Evolutionary conservation across 768 basidiomycete species (phyloP).

Genomic region (Hortiboletus flavorubellus): DNA sequence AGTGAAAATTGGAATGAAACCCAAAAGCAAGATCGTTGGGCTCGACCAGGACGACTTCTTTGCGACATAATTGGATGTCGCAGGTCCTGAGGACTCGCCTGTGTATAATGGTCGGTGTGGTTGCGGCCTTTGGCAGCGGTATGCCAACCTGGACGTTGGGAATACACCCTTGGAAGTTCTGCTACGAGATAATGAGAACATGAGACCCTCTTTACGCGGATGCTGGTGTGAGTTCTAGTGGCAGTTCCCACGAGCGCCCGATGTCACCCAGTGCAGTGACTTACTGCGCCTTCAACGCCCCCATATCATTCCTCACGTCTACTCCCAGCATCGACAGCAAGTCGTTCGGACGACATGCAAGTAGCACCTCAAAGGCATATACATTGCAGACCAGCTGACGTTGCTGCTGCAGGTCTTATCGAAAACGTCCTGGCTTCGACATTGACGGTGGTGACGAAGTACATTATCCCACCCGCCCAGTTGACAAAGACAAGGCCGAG

Average conservation of each 20-base stretch:
- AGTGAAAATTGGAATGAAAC: conserved; percentile 86
- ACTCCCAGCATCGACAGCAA: background rate
- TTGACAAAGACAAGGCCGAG: conserved; percentile 98
- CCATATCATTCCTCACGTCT: conserved; percentile 1
- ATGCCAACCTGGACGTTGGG: conserved; percentile 7
- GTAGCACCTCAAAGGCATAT: conserved; percentile 11
- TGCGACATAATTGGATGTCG: conserved; percentile 51
- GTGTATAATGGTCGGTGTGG: conserved; percentile 17
- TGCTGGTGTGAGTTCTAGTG: no score
- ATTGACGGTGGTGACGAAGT: conserved; percentile 70
- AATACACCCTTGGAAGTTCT: conserved; percentile 6
- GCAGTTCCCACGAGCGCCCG: conserved; percentile 21
- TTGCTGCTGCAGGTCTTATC: conserved; percentile 27
- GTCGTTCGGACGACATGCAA: conserved; percentile 21
- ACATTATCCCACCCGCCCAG: conserved; percentile 94
- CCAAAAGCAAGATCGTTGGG: conserved; percentile 71
- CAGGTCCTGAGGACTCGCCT: conserved; percentile 15
- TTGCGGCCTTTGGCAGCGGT: conserved; percentile 2
- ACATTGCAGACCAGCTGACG: conserved; percentile 6
- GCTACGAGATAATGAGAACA: conserved; percentile 21
- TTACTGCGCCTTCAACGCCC: conserved; percentile 9
- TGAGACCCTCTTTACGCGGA: background rate
- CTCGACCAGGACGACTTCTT: conserved; percentile 60
- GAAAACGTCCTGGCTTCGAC: conserved; percentile 50
- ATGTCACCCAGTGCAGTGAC: background rate